Conservation (phyloP, 768 basidiomycete species). For the Pisolithus tinctorius region DNA sequence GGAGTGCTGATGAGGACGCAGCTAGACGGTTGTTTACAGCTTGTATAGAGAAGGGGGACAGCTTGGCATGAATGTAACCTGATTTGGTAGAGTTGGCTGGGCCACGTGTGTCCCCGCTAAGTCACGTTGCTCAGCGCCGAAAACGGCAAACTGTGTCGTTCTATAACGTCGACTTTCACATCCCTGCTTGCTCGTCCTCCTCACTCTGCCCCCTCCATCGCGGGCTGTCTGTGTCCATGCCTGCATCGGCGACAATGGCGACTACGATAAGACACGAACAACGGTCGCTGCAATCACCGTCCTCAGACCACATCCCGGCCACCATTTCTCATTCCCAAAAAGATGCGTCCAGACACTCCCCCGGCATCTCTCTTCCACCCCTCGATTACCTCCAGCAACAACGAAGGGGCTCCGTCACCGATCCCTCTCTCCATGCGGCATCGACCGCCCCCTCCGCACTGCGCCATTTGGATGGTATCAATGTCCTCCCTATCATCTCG, state of each 20-base stretch:
- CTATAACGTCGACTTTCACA: slow-evolving; percentile 26
- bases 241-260: slow-evolving; percentile 6
- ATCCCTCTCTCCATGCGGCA: slow-evolving; percentile 70
- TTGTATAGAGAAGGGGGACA: background rate
- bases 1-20: slow-evolving; percentile 23
- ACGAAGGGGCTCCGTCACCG: slow-evolving; percentile 77
- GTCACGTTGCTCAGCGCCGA: slow-evolving; percentile 23
- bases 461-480: slow-evolving; percentile 17
- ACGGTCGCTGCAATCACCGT: slow-evolving; percentile 1
- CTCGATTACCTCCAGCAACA: slow-evolving; percentile 77
- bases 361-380: slow-evolving; percentile 60
- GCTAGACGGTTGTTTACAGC: slow-evolving; percentile 2
- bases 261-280: slow-evolving; percentile 5
- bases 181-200: slow-evolving; percentile 4
- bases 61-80: slow-evolving; percentile 20
- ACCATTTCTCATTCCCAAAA: slow-evolving; percentile 24
- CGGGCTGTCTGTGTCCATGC: slow-evolving; percentile 5
- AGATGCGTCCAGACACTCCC: slow-evolving; percentile 38
- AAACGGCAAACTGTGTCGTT: slow-evolving; percentile 16
- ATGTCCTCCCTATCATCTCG: slow-evolving; percentile 7
- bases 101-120: slow-evolving; percentile 25
- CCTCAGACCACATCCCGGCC: slow-evolving; percentile 3
- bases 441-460: slow-evolving; percentile 21
- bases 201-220: slow-evolving; percentile 3
- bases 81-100: slow-evolving; percentile 6